Percentiles rank a stretch among this genome's conserved stretches.
These are phyloP conservation scores for Berberis vulgaris DNA, from an alignment of 164 flowering plant genomes.

Conservation along the genomic window DNA sequence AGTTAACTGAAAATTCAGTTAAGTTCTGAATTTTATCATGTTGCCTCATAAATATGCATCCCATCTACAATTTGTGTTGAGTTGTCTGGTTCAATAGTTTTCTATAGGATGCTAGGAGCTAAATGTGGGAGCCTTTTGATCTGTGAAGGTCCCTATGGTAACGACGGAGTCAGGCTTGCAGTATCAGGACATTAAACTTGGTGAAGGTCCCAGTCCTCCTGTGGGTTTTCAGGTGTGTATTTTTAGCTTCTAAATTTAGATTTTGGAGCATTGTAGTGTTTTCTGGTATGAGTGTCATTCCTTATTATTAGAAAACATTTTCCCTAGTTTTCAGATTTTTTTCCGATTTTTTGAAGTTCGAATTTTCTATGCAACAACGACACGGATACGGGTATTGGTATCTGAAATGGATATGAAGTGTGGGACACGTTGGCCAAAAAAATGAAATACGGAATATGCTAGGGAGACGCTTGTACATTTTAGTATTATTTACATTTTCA, in stretches of 20 bases:
- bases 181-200: conserved; percentile 88
- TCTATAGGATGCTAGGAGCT: not conserved
- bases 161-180: conserved; percentile 96
- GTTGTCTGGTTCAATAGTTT: not conserved
- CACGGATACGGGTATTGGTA: too few species aligned
- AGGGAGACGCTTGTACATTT: too few species aligned
- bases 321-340: too few species aligned
- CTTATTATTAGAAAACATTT: too few species aligned
- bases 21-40: not conserved
- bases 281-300: not conserved
- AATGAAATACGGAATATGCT: too few species aligned
- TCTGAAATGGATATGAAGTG: too few species aligned
- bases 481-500: too few species aligned
- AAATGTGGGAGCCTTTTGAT: not conserved
- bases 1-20: too few species aligned
- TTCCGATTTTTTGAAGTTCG: too few species aligned
- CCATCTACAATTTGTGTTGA: too few species aligned
- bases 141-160: conserved; percentile 72
- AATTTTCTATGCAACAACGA: too few species aligned
- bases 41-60: not conserved
- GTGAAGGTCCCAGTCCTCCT: conserved; percentile 88
- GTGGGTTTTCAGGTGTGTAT: conserved; percentile 81
- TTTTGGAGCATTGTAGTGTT: not conserved
- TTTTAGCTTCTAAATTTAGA: not conserved
- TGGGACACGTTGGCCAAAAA: too few species aligned